Evolutionary conservation across 306 rosid genomes (phyloP).

Genomic region (Glycine latifolia): DNA sequence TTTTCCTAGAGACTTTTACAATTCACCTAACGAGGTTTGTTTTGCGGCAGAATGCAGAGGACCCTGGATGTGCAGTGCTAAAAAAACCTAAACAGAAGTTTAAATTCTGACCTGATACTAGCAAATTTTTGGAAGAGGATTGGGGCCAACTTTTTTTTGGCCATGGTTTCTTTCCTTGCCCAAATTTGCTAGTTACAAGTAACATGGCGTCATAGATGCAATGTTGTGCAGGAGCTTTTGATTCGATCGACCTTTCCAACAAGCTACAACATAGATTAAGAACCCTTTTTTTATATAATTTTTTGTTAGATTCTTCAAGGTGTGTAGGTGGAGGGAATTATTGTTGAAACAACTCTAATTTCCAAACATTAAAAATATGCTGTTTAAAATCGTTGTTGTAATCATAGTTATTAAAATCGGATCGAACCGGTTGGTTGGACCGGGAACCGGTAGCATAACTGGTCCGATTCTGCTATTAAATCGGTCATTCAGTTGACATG

Average conservation of each 20-base stretch:
- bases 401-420: too few relatives aligned
- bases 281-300: not conserved
- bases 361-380: not conserved
- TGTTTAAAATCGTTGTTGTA: not conserved
- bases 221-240: not conserved
- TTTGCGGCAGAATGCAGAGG: slow-evolving; percentile 57
- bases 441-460: too few relatives aligned
- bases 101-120: slow-evolving; percentile 51
- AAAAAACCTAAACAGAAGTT: slow-evolving; percentile 58
- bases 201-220: slow-evolving; percentile 16
- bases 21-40: slow-evolving; percentile 32
- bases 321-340: not conserved
- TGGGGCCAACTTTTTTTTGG: slow-evolving; percentile 32
- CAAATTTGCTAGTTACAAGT: not conserved
- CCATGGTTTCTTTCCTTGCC: slow-evolving; percentile 42
- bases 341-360: not conserved
- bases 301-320: slow-evolving; percentile 13
- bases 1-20: slow-evolving; percentile 28
- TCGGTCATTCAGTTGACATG: too few relatives aligned
- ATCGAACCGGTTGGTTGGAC: too few relatives aligned
- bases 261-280: not conserved
- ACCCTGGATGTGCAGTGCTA: slow-evolving; percentile 49
- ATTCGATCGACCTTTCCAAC: slow-evolving; percentile 6
- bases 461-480: too few relatives aligned
- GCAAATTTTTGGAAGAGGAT: slow-evolving; percentile 34